Base-by-base conservation (phyloP, 768 basidiomycete species). In the Termitomyces sp. region DNA sequence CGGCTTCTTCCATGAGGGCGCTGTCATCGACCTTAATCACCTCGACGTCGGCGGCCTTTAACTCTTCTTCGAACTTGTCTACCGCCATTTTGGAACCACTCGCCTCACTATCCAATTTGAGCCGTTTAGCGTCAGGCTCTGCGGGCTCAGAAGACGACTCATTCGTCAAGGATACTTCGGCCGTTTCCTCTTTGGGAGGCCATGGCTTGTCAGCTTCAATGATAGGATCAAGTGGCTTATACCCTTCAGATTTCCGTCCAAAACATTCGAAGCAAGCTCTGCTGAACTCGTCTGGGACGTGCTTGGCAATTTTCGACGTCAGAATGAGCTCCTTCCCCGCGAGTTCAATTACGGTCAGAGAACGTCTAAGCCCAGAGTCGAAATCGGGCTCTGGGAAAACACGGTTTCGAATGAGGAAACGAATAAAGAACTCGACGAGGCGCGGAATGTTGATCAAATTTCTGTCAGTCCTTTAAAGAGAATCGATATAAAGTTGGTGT, bases 341-440 rank as follows among this genome's bases (percentile, higher is more conserved):
- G 1, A 69, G 54, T 15, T 75, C 67, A 9, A 73, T 63, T n/a
- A 82, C 67, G 1, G 72, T 73, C 30, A 86, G 59, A 0, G 84
- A 80, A 22, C 72, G 73, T 45, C 75, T 76, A 46, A 88, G 71
- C 7, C 71, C 75, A 1, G 75, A 75, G 57, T 83, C 80, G 61
- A 75, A 74, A 5, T 64, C 60, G 0, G 71, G 58, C 61, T 88
- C 86, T 0, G 76, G 76, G 46, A 90, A 73, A 18, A 82, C 78
- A 33, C 75, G 68, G 62, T 79, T 84, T 22, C 83, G 79, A 16
- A 87, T 33, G n/a, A 89, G 65, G 66, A 82, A 90, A 15, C 78
- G 68, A 34, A 89, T 57, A 69, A 87, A 91, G 66, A 88, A 87
- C 1, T 63, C 70, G 6, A 88, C 47, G 3, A 90, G 72, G 30